phyloP scores from a whole-genome alignment of 345 rosid genomes.

The Aurinia saxatilis region DNA sequence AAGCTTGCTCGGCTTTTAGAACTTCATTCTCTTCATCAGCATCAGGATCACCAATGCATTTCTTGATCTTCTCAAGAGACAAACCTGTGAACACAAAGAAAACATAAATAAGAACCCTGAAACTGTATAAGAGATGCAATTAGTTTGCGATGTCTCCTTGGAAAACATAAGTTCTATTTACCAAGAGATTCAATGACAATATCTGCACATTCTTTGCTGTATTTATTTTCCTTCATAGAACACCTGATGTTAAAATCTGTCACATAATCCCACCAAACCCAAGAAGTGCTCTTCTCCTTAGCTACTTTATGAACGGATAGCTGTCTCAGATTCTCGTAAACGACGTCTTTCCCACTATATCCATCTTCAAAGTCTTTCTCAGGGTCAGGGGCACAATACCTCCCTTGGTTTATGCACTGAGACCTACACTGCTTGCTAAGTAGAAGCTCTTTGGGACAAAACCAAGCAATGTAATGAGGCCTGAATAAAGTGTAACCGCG shows the following conservation, averaged over 20 bases:
- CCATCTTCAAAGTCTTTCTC: conserved; percentile 73
- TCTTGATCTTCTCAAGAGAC: conserved; percentile 63
- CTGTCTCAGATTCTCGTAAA: conserved; percentile 84
- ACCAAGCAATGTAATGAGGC: conserved; percentile 91
- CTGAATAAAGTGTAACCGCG: conserved; percentile 69
- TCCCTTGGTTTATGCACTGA: conserved; percentile 89
- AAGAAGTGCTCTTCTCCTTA: conserved; percentile 52
- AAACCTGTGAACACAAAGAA: conserved; percentile 34
- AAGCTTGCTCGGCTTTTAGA: conserved; percentile 62
- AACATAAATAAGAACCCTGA: background rate
- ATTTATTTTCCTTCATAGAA: conserved; percentile 82
- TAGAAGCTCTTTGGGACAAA: conserved; percentile 58
- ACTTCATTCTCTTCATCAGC: conserved; percentile 85
- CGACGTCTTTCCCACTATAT: conserved; percentile 80
- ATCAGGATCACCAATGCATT: conserved; percentile 82
- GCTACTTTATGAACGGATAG: conserved; percentile 84
- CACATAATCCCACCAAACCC: conserved; percentile 98
- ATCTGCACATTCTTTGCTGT: conserved; percentile 77
- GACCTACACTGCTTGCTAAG: conserved; percentile 67
- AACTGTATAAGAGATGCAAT: background rate
- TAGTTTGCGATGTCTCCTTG: background rate
- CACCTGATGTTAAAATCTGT: conserved; percentile 91
- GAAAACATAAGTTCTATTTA: conserved; percentile 12
- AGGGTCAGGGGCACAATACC: conserved; percentile 93
- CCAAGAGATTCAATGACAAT: conserved; percentile 67